Evolutionary conservation across 805 yeast species (phyloP).

Genomic region (Wickerhamiella parazyma): DNA sequence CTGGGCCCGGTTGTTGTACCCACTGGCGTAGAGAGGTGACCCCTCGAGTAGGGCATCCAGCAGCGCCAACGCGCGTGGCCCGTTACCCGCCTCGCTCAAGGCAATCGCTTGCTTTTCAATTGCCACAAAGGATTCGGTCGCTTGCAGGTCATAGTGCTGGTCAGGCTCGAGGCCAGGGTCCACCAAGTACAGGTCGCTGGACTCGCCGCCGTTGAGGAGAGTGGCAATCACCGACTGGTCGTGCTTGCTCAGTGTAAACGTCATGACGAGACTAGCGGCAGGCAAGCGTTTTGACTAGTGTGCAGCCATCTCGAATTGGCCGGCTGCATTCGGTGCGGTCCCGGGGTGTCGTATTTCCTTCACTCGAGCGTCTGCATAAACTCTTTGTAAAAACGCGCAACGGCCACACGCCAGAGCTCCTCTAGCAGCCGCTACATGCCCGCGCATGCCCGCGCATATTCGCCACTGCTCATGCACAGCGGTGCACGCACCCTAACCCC

Average conservation of each 20-base stretch:
- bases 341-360: too few species aligned
- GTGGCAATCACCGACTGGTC: background rate
- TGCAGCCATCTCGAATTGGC: background rate
- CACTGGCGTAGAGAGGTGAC: conserved; percentile 25
- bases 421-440: background rate
- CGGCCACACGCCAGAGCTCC: background rate
- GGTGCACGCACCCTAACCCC: background rate
- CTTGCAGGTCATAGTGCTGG: conserved; percentile 1
- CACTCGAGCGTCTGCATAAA: too few species aligned
- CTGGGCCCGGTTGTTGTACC: conserved; percentile 27
- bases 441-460: background rate
- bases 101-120: conserved; percentile 22
- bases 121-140: background rate
- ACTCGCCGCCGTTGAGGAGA: conserved; percentile 2
- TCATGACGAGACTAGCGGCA: background rate
- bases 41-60: conserved; percentile 16
- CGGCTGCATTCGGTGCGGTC: too few species aligned
- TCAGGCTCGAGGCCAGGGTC: conserved; percentile 6
- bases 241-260: background rate
- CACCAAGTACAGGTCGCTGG: background rate
- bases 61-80: conserved; percentile 12
- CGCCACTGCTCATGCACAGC: conserved; percentile 3
- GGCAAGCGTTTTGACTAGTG: background rate
- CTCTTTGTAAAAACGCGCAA: background rate
- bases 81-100: conserved; percentile 9